Evolutionary conservation across 495 filamentous ascomycete genomes (phyloP), one percentile per base, ranked within the genome.

Genomic region (Xylaria cubensis): DNA sequence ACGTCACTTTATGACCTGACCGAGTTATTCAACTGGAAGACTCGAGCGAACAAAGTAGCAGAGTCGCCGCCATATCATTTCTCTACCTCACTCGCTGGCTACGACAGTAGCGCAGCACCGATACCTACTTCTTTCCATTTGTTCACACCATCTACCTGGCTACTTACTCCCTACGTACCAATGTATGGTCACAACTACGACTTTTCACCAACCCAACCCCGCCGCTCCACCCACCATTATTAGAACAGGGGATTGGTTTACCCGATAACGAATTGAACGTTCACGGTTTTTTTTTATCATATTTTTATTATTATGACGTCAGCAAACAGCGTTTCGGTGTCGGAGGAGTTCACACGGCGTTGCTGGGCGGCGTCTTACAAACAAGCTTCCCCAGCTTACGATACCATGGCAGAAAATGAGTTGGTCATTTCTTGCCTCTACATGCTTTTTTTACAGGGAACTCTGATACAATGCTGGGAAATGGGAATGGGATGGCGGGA

Each of bases 331-430:
- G 71, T 53, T 73, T 61, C 36, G 36, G 44, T 68, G 50, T 48
- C 72, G 77, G 77, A 67, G 77, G 77, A 79, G 77, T 79, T 79
- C 61, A 76, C 73, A 73, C 69, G 78, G 77, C 77, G 78, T 80
- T 80, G 73, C 73, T 76, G 67, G 77, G 67, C 72, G 78, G 77
- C 78, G 73, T 79, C 74, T 41, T 76, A 66, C 75, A 72, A 74
- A 68, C 71, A 48, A 50, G 17, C 44, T 71, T 67, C 48, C 24
- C 68, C 68, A 32, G 29, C 50, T 63, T 34, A 50, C 69, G 69
- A 71, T 71, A 71, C 69, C 58, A 71, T 6, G 58, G 46, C 29
- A 44, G 41, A 48, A 51, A 44, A 24, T n/a, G 26, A n/a, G 32
- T 56, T 56, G 36, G 39, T 53, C 34, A 51, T 62, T 67, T 62